phyloP scores from a whole-genome alignment of 257 asterid genomes.

The Phtheirospermum japonicum region DNA sequence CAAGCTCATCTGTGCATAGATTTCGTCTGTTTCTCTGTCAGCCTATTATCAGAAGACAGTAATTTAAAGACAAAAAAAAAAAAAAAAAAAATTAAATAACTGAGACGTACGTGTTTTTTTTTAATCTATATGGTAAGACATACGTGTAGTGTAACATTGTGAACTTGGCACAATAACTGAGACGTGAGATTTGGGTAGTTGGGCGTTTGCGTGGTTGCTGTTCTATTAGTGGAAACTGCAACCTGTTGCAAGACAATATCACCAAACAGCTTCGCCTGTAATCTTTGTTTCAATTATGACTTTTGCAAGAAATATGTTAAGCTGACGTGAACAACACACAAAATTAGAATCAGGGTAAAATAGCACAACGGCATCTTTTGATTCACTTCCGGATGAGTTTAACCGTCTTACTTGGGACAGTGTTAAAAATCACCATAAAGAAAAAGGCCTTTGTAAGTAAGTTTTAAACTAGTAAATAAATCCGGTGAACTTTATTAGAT shows the following conservation, averaged over 20 bases:
- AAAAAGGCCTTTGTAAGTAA: no score
- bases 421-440: no score
- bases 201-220: slow-evolving; percentile 76
- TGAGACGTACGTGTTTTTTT: neutral
- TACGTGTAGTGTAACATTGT: slow-evolving; percentile 77
- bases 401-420: no score
- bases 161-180: slow-evolving; percentile 81
- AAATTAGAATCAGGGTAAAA: neutral
- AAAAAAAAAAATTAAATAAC: neutral
- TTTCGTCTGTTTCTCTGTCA: slow-evolving; percentile 82
- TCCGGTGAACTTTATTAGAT: no score
- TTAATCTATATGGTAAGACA: neutral
- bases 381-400: no score
- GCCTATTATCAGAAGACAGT: slow-evolving; percentile 46
- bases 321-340: no score
- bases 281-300: no score
- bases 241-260: slow-evolving; percentile 47
- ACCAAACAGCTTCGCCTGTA: no score
- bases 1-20: slow-evolving; percentile 86
- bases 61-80: no score
- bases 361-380: neutral
- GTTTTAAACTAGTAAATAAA: no score
- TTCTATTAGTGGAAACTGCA: slow-evolving; percentile 76
- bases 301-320: no score
- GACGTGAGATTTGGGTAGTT: slow-evolving; percentile 76